Base-by-base conservation (phyloP, 495 filamentous ascomycete genomes). In the Cenococcum geophilum region DNA sequence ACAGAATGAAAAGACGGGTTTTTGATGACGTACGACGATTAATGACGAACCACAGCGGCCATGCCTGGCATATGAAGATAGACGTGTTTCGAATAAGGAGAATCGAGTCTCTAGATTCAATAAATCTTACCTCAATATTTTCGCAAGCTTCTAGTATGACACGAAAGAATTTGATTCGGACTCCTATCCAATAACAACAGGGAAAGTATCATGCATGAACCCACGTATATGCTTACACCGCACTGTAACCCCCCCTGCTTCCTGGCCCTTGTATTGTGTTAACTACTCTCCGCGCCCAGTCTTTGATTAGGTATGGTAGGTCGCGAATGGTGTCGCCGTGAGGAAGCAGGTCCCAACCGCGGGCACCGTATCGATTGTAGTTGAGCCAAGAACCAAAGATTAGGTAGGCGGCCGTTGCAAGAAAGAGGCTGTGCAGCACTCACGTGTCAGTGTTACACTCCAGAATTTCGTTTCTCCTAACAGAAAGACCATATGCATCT, bases 331-430 rank as follows among this genome's bases (percentile, higher is more conserved):
- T 88, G 72, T 98, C 93, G 58, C 88, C 85, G 72, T 97, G 95
- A 0, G 93, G 93, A 11, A 97, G 80, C 12, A 97, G 81, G 66
- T 97, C 93, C 93, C 91, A 97, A 58, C 93, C 93, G 21, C 93
- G 81, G 47, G 91, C 91, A 25, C 91, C 92, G 72, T 95, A 95
- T 59, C 91, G 89, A 78, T 90, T 97, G 80, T 97, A 97, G 77
- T 97, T 97, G 66, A 97, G 85, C 93, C 93, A 98, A 22, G 91
- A 95, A 69, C 91, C 91, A 69, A 97, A 97, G 73, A 98, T 96
- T 64, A 98, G 85, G 74, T 98, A 98, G 21, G 95, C 77, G 16
- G 93, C 91, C 18, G 84, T 82, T 49, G 81, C 83, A 50, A 97
- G 81, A 82, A 98, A 98, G 70, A 87, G 73, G 63, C 92, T 92